Evolutionary conservation across 2,329 filamentous ascomycete genomes (phyloP).

Genomic region (Colletotrichum incanum): DNA sequence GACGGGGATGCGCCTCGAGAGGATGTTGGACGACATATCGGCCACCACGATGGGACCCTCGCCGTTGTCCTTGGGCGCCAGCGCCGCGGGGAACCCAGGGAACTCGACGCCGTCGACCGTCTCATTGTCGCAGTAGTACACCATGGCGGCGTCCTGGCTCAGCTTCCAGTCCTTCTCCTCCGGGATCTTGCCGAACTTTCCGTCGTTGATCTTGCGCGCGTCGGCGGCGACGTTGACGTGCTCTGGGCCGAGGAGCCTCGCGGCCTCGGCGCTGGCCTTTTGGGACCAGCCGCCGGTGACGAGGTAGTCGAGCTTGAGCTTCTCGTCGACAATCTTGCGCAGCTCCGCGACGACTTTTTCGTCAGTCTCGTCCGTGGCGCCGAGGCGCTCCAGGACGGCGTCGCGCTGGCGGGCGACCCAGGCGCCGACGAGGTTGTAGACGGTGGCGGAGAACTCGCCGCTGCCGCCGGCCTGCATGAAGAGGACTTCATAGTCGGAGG

Average conservation of each 20-base stretch:
- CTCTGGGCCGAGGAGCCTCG: constrained; percentile 81
- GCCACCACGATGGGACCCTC: constrained; percentile 85
- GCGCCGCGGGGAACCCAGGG: constrained; percentile 76
- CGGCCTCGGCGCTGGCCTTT: constrained; percentile 89
- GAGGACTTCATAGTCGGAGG: constrained; percentile 87
- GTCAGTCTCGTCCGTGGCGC: constrained; percentile 60
- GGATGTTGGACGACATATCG: constrained; percentile 96
- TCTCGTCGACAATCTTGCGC: constrained; percentile 75
- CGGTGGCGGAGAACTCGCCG: constrained; percentile 86
- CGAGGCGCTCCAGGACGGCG: constrained; percentile 71
- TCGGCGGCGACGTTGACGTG: constrained; percentile 87
- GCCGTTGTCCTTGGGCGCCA: constrained; percentile 72
- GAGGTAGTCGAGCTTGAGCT: constrained; percentile 89
- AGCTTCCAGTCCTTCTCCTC: constrained; percentile 83
- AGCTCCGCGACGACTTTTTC: constrained; percentile 70
- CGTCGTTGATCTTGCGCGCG: constrained; percentile 74
- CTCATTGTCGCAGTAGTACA: constrained; percentile 96
- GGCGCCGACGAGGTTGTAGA: constrained; percentile 86
- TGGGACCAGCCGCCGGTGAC: constrained; percentile 91
- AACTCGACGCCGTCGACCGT: constrained; percentile 96
- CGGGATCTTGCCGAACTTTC: constrained; percentile 90
- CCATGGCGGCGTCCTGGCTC: constrained; percentile 77
- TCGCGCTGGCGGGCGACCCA: constrained; percentile 83
- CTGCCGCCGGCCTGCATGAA: constrained; percentile 91
- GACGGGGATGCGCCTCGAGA: constrained; percentile 84